phyloP scores from a whole-genome alignment of 257 asterid species.

The Ocimum tenuiflorum region DNA sequence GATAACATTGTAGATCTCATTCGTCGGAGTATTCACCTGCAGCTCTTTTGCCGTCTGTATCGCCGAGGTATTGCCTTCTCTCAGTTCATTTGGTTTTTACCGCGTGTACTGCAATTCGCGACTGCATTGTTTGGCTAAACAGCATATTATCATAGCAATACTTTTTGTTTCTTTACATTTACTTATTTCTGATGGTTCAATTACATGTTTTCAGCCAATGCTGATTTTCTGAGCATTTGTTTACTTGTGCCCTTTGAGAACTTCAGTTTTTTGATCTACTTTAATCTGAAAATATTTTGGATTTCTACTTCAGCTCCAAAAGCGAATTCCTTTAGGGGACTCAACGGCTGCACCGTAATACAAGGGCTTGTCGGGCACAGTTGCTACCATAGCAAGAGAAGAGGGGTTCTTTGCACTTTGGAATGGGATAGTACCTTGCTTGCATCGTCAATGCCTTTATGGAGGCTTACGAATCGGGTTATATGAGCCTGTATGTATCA shows the following conservation, averaged over 20 bases:
- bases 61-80: conserved; percentile 61
- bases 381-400: conserved; percentile 71
- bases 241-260: not conserved
- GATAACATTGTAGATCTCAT: conserved; percentile 61
- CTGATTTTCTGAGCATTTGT: not conserved
- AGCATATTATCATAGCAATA: not conserved
- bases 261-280: not conserved
- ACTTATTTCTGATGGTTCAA: not conserved
- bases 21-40: conserved; percentile 56
- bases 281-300: not conserved
- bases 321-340: conserved; percentile 53
- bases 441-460: conserved; percentile 81
- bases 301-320: conserved; percentile 64
- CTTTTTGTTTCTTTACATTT: not conserved
- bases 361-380: conserved; percentile 63
- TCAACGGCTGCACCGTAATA: conserved; percentile 48
- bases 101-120: not conserved
- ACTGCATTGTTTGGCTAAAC: conserved; percentile 15
- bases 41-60: conserved; percentile 87
- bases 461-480: conserved; percentile 87
- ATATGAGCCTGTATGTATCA: conserved; percentile 75
- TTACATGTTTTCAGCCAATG: conserved; percentile 12
- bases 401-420: conserved; percentile 79
- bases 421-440: conserved; percentile 85
- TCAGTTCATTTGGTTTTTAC: not conserved